A percentile compares a stretch with the other conserved stretches of the same genome.
Conservation (phyloP, 225 moss, liverwort and hornwort genomes). For the Asterella californica region DNA sequence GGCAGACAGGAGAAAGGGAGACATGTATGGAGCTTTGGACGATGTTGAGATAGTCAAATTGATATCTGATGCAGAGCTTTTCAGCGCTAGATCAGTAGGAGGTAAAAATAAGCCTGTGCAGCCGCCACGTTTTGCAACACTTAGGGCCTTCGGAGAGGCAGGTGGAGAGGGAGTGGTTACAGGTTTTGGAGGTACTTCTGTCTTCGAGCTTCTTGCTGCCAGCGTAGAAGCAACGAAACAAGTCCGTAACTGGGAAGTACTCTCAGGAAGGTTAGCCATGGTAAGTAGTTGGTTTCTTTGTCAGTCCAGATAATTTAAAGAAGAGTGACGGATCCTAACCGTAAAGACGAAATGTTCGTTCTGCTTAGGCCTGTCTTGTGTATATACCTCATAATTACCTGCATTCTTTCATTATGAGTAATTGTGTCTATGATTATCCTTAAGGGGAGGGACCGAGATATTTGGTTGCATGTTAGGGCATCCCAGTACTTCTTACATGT, state of each 20-base stretch:
- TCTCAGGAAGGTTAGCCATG: slow-evolving; percentile 94
- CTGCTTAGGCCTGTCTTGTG: no score
- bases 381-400: no score
- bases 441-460: no score
- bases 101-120: slow-evolving; percentile 30
- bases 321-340: no score
- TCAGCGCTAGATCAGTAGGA: background rate
- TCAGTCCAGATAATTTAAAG: background rate
- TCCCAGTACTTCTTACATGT: no score
- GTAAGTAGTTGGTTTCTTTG: slow-evolving; percentile 21
- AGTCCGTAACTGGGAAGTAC: slow-evolving; percentile 82
- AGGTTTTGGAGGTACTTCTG: slow-evolving; percentile 62
- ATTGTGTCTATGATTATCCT: no score
- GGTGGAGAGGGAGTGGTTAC: slow-evolving; percentile 71
- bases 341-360: no score
- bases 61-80: slow-evolving; percentile 27
- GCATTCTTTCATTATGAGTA: no score
- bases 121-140: slow-evolving; percentile 76
- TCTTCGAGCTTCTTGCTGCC: slow-evolving; percentile 92
- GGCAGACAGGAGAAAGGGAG: slow-evolving; percentile 30
- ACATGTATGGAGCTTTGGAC: slow-evolving; percentile 24
- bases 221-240: slow-evolving; percentile 85
- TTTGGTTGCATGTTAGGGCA: no score
- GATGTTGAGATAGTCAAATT: slow-evolving; percentile 31
- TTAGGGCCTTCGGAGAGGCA: slow-evolving; percentile 81